Base-by-base conservation (phyloP, 2,329 filamentous ascomycete genomes). In the Calonectria pauciramosa region DNA sequence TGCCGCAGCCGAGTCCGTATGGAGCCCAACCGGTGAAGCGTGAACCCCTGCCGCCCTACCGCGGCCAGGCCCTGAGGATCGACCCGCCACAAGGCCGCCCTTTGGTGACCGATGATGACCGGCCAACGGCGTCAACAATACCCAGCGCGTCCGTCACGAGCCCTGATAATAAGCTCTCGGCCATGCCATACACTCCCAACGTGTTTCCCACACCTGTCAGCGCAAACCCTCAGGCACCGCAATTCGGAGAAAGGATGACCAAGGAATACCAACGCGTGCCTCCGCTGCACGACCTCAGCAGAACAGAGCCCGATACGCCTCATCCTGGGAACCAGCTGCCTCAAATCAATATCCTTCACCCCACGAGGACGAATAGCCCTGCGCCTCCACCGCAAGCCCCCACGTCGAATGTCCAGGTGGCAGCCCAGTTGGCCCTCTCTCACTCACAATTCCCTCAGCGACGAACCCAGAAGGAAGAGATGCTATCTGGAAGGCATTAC, bases 401-500 rank as follows among this genome's bases (percentile, higher is more conserved):
- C 41, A 84, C 84, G 47, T 87, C 86, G 59, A 90, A 86, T 75
- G 87, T 86, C 38, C 90, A 91, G 81, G 87, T 89, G 60, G 89
- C 89, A n/a, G 90, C 91, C n/a, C 90, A 91, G 80, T 84, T 91
- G 47, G 89, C 91, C 2, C 83, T 93, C 63, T 90, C 89, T 30
- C 90, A 92, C 79, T 85, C 89, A 10, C 89, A 90, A 74, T 90
- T 88, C 72, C 85, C 87, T 2, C 80, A 82, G 54, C 80, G 84
- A 80, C 86, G 89, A 74, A 94, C 93, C 1, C 95, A 98, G 82
- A 97, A 97, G 85, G 94, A 97, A 74, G 95, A 97, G 83, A 99
- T 99, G 96, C 87, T 98, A 20, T 89, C 89, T 38, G 95, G 95
- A 16, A 90, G 94, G 51, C 90, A 92, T n/a, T 99, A 95, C 85